A percentile compares a stretch with the other conserved stretches of the same genome.
Conservation (phyloP, 1,284 basidiomycete genomes). For the Pascua sp. region DNA sequence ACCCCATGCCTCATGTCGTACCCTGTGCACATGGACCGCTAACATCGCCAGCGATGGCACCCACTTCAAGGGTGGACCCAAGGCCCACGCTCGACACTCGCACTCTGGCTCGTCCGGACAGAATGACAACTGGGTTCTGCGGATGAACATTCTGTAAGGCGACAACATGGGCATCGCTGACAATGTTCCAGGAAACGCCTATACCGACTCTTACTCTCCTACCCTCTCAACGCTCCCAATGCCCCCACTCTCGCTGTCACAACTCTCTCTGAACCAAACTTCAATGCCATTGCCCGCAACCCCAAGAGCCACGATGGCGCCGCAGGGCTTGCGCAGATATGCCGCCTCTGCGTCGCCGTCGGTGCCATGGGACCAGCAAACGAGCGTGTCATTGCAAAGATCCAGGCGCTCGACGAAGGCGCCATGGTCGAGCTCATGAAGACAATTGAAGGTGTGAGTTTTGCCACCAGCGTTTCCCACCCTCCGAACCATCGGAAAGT, state of each 20-base stretch:
- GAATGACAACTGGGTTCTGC: constrained; percentile 44
- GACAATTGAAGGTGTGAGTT: constrained; percentile 42
- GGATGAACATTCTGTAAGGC: constrained; percentile 41
- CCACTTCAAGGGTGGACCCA: constrained; percentile 36
- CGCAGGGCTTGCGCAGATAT: constrained; percentile 35
- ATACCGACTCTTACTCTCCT: constrained; percentile 42
- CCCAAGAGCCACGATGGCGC: constrained; percentile 30
- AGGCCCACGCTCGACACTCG: constrained; percentile 13
- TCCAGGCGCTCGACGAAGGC: constrained; percentile 40
- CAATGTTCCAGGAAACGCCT: constrained; percentile 37
- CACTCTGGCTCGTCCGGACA: constrained; percentile 13
- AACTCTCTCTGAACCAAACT: constrained; percentile 39
- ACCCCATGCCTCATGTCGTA: too few relatives aligned
- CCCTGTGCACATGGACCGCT: not conserved
- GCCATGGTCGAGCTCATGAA: constrained; percentile 47
- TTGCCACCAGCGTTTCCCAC: not conserved
- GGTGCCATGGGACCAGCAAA: constrained; percentile 43
- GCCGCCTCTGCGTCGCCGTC: constrained; percentile 36
- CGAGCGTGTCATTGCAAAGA: constrained; percentile 44
- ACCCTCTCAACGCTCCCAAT: constrained; percentile 36
- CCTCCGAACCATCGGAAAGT: not conserved
- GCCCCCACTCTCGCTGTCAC: constrained; percentile 33
- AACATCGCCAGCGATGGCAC: constrained; percentile 15
- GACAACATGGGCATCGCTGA: too few relatives aligned
- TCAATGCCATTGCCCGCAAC: constrained; percentile 36